Evolutionary conservation across 2,329 filamentous ascomycete genomes (phyloP).

Genomic region (Calonectria fujianensis): DNA sequence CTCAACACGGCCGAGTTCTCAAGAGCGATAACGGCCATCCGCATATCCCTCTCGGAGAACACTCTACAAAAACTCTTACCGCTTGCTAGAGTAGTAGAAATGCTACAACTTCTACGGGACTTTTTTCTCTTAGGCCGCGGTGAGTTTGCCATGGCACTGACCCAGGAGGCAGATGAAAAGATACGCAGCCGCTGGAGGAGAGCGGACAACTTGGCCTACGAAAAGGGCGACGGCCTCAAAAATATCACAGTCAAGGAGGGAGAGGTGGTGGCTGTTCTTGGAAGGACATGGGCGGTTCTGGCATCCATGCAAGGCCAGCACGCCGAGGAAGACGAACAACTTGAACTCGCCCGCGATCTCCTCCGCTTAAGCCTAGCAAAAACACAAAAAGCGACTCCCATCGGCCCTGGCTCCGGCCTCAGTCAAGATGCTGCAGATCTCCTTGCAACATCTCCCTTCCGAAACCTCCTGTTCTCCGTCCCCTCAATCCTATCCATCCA

Average conservation of each 20-base stretch:
- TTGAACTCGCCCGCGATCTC: constrained; percentile 88
- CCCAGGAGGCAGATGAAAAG: constrained; percentile 88
- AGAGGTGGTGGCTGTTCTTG: constrained; percentile 86
- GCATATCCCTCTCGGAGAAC: constrained; percentile 88
- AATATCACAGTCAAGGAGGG: constrained; percentile 85
- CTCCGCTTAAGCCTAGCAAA: constrained; percentile 80
- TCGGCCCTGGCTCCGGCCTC: constrained; percentile 62
- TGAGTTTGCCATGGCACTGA: constrained; percentile 92
- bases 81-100: constrained; percentile 83
- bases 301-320: constrained; percentile 82
- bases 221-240: constrained; percentile 70
- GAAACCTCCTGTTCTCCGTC: constrained; percentile 87
- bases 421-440: constrained; percentile 56
- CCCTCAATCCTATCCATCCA: constrained; percentile 81
- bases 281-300: constrained; percentile 86
- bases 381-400: constrained; percentile 62
- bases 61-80: constrained; percentile 89
- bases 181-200: constrained; percentile 83
- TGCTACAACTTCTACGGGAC: constrained; percentile 85
- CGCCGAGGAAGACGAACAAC: constrained; percentile 86
- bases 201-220: constrained; percentile 74
- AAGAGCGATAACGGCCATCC: constrained; percentile 83
- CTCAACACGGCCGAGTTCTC: constrained; percentile 83
- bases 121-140: constrained; percentile 92
- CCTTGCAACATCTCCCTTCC: constrained; percentile 77